Conservation (phyloP, 1,284 basidiomycete genomes). For the Cystobasidium sp. region DNA sequence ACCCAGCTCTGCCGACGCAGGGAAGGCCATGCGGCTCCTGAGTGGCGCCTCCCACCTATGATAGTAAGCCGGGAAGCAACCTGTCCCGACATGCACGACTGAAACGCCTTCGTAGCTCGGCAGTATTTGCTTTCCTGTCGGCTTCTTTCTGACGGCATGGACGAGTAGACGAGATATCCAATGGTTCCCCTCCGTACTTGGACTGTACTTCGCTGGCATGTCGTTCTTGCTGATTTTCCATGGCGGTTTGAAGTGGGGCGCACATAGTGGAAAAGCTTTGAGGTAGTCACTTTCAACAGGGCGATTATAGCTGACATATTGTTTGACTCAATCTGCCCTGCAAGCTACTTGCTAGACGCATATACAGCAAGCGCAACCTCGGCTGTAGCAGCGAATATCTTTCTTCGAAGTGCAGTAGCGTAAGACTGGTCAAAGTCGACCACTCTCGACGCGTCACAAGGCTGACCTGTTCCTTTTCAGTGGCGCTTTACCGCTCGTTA, state of each 20-base stretch:
- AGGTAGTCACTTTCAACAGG: not conserved
- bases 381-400: conserved; percentile 57
- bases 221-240: conserved; percentile 57
- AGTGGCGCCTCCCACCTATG: conserved; percentile 52
- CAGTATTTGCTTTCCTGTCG: conserved; percentile 14
- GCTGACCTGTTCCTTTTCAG: conserved; percentile 48
- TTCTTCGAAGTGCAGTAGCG: conserved; percentile 58
- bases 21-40: conserved; percentile 52
- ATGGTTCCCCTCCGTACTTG: conserved; percentile 56
- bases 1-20: too few species aligned
- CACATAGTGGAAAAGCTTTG: too few species aligned
- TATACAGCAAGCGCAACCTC: conserved; percentile 44
- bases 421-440: not conserved
- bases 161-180: conserved; percentile 54
- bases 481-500: conserved; percentile 56
- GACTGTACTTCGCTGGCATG: conserved; percentile 55
- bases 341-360: conserved; percentile 44
- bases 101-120: conserved; percentile 1
- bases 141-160: conserved; percentile 53
- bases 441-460: not conserved
- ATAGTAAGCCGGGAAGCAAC: conserved; percentile 51
- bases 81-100: conserved; percentile 41
- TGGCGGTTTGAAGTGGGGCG: conserved; percentile 52
- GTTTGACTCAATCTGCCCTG: not conserved
- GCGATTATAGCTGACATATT: not conserved